Percentiles rank a stretch among this genome's conserved stretches.
Evolutionary conservation across 2,329 filamentous ascomycete species (phyloP).

Genomic region (Huntiella moniliformis): DNA sequence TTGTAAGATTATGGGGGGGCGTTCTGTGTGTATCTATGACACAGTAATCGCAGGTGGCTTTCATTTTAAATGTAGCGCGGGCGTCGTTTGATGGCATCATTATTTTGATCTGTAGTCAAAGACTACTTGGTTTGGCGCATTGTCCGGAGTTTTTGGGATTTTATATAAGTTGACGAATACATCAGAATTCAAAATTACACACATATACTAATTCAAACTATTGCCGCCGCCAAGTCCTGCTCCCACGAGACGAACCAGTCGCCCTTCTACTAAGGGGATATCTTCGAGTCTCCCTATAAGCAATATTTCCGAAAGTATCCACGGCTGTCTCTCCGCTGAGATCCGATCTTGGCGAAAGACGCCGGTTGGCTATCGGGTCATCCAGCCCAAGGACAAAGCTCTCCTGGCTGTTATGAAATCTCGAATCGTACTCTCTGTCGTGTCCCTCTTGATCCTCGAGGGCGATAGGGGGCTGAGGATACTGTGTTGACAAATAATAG

Average conservation of each 20-base stretch:
- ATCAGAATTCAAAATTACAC: not conserved
- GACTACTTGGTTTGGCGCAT: slow-evolving; percentile 1
- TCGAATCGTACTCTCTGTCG: not conserved
- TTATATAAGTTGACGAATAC: not conserved
- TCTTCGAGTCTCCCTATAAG: not conserved
- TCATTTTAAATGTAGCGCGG: no score
- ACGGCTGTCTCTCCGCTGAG: not conserved
- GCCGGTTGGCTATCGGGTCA: slow-evolving; percentile 14
- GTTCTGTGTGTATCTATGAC: not conserved
- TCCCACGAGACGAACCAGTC: not conserved
- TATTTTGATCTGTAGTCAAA: not conserved
- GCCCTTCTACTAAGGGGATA: not conserved
- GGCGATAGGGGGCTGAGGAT: not conserved
- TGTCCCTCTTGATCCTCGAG: no score
- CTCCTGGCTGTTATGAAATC: slow-evolving; percentile 17
- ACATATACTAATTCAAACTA: not conserved
- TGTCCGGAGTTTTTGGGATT: slow-evolving; percentile 8
- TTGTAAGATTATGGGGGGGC: slow-evolving; percentile 4
- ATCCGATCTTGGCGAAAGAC: not conserved
- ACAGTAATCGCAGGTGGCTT: no score
- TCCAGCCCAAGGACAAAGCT: slow-evolving; percentile 18
- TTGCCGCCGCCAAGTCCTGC: not conserved
- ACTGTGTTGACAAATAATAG: not conserved
- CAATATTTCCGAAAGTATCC: not conserved
- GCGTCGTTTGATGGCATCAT: not conserved